Evolutionary conservation across 192 early-diverging fungal genomes (phyloP), one percentile per base, ranked within the genome.

Genomic region (Backusella morwellensis): DNA sequence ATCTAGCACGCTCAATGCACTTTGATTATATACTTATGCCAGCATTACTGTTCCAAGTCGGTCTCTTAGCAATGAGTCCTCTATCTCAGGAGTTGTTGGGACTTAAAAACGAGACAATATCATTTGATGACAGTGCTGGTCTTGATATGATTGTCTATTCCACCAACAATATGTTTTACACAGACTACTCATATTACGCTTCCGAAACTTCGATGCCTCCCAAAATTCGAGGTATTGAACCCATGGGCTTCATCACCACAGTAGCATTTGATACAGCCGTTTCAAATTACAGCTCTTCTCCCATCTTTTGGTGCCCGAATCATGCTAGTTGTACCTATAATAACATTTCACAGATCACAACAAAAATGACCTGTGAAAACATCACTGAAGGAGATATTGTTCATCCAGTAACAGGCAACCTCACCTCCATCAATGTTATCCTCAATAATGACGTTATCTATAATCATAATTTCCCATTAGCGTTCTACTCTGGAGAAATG

Each of bases 1-100:
- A 26, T 63, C 26, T 63, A 4, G 23, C 26, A 14, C 21, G 8
- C 1, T 63, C 40, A 6, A 21, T 72, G 19, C 42, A 72, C 1
- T 72, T 72, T 72, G 70, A 72, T 50, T 26, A 2, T 50, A 26
- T 72, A 21, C 29, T 72, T 1, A 44, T 72, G 35, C 41, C 42
- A 21, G 44, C 44, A 3, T 19, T 72, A 7, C 1, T 72, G 15
- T 50, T 72, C 29, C 70, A 72, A 29, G 7, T 72, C 5, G 70
- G 70, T 34, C 70, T 72, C 1, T 50, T 72, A 44, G n/a, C 42
- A 26, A 40, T 41, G 23, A 72, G 70, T 50, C 70, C 70, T 12
- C 12, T 32, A 17, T 72, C 70, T 47, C 70, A 50, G 40, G 70
- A 36, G 6, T 26, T 72, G 29, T 6, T 72, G 12, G 56, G 56